These are phyloP conservation scores for Globisporangium carolinianum DNA, from an alignment of 352 stramenopile species.

Conservation along the genomic window DNA sequence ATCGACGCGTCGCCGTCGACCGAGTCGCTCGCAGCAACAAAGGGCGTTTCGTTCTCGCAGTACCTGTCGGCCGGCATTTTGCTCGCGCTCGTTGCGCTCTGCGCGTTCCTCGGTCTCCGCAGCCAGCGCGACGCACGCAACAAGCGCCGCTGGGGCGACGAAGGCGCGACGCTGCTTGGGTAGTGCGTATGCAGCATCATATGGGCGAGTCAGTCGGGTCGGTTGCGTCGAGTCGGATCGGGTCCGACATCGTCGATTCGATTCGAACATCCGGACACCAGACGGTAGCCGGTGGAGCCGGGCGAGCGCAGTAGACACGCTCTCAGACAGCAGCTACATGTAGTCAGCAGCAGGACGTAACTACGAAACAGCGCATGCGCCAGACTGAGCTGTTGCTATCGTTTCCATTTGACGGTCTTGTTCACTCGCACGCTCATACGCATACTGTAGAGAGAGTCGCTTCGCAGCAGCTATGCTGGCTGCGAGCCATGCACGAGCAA, in stretches of 20 bases:
- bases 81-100: conserved; percentile 50
- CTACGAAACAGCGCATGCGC: too few species aligned
- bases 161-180: conserved; percentile 18
- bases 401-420: neutral
- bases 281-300: too few species aligned
- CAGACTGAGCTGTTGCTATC: neutral
- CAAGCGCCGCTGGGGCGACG: conserved; percentile 12
- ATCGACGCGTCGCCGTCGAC: conserved; percentile 16
- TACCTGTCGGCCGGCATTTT: conserved; percentile 51
- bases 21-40: conserved; percentile 15
- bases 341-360: too few species aligned
- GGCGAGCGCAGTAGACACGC: too few species aligned
- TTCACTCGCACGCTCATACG: too few species aligned
- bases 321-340: too few species aligned
- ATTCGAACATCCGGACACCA: too few species aligned
- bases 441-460: too few species aligned
- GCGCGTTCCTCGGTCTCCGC: conserved; percentile 38
- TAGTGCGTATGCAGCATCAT: neutral
- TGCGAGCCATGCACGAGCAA: conserved; percentile 20
- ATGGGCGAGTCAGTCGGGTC: too few species aligned
- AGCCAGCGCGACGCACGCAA: conserved; percentile 16
- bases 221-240: too few species aligned
- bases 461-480: neutral
- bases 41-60: conserved; percentile 21
- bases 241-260: too few species aligned